Evolutionary conservation across 225 moss, liverwort and hornwort genomes (phyloP).

Genomic region (Rhytidiadelphus loreus): DNA sequence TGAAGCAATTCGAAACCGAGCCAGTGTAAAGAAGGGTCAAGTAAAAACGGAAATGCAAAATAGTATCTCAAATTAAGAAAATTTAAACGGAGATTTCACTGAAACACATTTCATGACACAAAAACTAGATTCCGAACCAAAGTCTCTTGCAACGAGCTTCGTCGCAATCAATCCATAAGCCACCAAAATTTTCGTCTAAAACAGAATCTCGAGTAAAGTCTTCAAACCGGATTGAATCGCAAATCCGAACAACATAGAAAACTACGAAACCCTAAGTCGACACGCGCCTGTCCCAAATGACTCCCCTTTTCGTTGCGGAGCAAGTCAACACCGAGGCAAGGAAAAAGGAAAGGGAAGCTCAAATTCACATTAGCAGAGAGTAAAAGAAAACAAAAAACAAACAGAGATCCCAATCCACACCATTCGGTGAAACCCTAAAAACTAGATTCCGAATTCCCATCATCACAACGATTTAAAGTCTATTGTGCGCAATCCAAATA

Average conservation of each 20-base stretch:
- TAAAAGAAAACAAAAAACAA: background rate
- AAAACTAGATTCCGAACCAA: background rate
- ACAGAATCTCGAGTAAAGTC: background rate
- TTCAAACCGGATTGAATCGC: background rate
- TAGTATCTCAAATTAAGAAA: background rate
- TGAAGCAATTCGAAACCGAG: background rate
- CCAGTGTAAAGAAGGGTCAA: background rate
- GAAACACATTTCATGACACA: background rate
- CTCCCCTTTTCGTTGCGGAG: background rate
- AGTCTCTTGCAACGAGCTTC: background rate
- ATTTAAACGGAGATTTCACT: background rate
- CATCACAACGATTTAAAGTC: background rate
- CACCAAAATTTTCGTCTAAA: background rate
- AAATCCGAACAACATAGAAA: background rate
- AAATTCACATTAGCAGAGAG: background rate
- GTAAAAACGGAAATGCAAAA: background rate
- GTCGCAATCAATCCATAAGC: background rate
- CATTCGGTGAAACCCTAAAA: background rate
- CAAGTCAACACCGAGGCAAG: background rate
- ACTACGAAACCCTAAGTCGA: constrained; percentile 7
- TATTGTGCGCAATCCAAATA: background rate
- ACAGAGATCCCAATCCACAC: background rate
- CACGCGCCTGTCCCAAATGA: background rate
- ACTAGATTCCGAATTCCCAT: background rate
- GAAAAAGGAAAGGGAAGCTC: background rate